Evolutionary conservation across 805 yeast genomes (phyloP).

Genomic region (Saccharomycopsis olivae): DNA sequence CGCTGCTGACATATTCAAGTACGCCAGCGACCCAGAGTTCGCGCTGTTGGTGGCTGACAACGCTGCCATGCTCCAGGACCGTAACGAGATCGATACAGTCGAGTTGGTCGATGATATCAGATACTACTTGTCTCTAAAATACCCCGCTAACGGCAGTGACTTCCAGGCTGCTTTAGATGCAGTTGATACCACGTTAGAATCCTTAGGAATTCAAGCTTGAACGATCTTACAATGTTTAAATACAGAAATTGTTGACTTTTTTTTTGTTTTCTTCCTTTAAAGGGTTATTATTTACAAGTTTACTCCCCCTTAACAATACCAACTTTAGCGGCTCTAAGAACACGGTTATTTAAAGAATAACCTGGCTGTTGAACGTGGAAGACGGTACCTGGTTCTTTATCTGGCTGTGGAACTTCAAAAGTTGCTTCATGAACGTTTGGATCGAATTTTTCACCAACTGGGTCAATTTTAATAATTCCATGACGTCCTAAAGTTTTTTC

Average conservation of each 20-base stretch:
- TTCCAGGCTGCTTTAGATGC: too few relatives aligned
- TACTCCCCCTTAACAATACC: constrained; percentile 85
- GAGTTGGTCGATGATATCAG: constrained; percentile 72
- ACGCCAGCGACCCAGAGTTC: constrained; percentile 18
- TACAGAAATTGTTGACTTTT: neutral
- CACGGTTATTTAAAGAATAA: constrained; percentile 75
- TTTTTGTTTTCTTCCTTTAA: neutral
- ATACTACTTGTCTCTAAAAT: constrained; percentile 34
- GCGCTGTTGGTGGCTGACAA: constrained; percentile 24
- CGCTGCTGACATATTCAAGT: constrained; percentile 37
- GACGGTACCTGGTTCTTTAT: constrained; percentile 84
- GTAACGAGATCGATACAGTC: constrained; percentile 72
- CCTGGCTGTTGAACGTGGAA: constrained; percentile 91
- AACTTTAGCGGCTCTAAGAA: constrained; percentile 90
- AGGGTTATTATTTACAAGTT: too few relatives aligned
- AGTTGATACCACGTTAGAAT: neutral
- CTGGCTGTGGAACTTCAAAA: constrained; percentile 78
- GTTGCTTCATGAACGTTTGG: constrained; percentile 92
- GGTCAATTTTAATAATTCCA: constrained; percentile 74
- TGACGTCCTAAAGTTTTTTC: constrained; percentile 74
- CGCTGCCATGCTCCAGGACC: constrained; percentile 43
- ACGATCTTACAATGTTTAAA: too few relatives aligned
- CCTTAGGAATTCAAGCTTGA: too few relatives aligned
- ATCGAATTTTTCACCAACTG: constrained; percentile 76
- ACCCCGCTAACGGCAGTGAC: too few relatives aligned